Evolutionary conservation across 2,329 filamentous ascomycete genomes (phyloP), one percentile per base, ranked within the genome.

Genomic region (Aspergillus thermomutatus): DNA sequence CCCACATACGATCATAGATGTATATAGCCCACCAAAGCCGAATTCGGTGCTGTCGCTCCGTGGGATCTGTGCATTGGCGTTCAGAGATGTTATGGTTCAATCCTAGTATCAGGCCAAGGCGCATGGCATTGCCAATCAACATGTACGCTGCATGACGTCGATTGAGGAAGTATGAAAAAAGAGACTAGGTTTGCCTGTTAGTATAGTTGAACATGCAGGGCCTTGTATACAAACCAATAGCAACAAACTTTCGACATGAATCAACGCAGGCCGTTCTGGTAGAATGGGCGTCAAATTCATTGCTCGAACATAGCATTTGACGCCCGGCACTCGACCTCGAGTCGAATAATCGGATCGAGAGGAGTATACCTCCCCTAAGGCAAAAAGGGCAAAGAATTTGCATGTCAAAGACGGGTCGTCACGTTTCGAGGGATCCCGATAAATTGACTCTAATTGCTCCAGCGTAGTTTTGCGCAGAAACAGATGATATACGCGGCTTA

Each of bases 381-480:
- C 72, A 64, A 79, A 77, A 1, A 78, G 65, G 2, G 72, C 68
- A 50, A 76, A 78, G 25, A 75, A 73, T 25, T 77, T 77, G 54
- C 73, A 77, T 4, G 71, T 61, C 60, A 75, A 68, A 53, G 69
- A 8, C 51, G 73, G 25, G 61, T 66, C 59, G n/a, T 66, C 58
- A 28, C 64, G 68, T 8, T 57, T 58, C 2, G 49, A 26, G 1
- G 53, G 56, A 25, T 31, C 64, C n/a, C 56, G 72, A 65, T 56
- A 70, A 8, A 65, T 63, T 31, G 46, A 68, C 65, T 75, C 48
- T 65, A 71, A 60, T 66, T 71, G 34, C 56, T 70, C 70, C 64
- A 73, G 53, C 61, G 77, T 49, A 58, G 69, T 23, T 61, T 74
- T 61, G 66, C 68, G 26, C 66, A 71, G 52, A 40, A 64, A 56